Conservation (phyloP, 352 stramenopile genomes). For the Plasmopara muralis region DNA sequence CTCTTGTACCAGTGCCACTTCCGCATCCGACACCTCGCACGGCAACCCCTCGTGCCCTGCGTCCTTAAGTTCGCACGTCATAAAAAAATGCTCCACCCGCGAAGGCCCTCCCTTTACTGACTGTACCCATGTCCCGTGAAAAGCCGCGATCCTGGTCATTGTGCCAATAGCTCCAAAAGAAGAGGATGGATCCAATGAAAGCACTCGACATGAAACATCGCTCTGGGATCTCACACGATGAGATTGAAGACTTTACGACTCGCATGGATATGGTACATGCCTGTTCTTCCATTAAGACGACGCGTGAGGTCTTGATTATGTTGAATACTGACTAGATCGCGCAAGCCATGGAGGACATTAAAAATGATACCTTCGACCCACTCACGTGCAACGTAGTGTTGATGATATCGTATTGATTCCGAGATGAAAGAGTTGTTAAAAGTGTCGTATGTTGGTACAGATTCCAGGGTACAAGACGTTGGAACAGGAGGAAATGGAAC, state of each 20-base stretch:
- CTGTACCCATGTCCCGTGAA: conserved; percentile 12
- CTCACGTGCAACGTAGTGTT: conserved; percentile 51
- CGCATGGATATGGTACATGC: conserved; percentile 61
- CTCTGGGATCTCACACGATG: conserved; percentile 50
- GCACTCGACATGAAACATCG: conserved; percentile 68
- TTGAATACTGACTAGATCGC: conserved; percentile 33
- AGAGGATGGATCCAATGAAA: conserved; percentile 56
- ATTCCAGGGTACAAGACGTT: conserved; percentile 74
- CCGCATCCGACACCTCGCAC: conserved; percentile 26
- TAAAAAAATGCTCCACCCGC: neutral
- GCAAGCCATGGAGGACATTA: conserved; percentile 71
- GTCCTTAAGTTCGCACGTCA: conserved; percentile 3
- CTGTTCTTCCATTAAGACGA: neutral
- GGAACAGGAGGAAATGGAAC: conserved; percentile 61
- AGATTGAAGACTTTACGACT: conserved; percentile 60
- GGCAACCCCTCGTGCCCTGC: conserved; percentile 33
- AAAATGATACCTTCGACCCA: conserved; percentile 74
- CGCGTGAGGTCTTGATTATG: neutral
- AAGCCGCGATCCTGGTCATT: conserved; percentile 15
- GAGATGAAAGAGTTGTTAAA: neutral
- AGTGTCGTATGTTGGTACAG: conserved; percentile 13
- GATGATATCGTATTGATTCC: neutral
- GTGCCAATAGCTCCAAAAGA: too few species aligned
- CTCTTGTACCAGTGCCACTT: conserved; percentile 29
- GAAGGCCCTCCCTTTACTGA: conserved; percentile 3